These are phyloP conservation scores for Globisporangium spiculum DNA, from an alignment of 352 stramenopile species.

Conservation along the genomic window DNA sequence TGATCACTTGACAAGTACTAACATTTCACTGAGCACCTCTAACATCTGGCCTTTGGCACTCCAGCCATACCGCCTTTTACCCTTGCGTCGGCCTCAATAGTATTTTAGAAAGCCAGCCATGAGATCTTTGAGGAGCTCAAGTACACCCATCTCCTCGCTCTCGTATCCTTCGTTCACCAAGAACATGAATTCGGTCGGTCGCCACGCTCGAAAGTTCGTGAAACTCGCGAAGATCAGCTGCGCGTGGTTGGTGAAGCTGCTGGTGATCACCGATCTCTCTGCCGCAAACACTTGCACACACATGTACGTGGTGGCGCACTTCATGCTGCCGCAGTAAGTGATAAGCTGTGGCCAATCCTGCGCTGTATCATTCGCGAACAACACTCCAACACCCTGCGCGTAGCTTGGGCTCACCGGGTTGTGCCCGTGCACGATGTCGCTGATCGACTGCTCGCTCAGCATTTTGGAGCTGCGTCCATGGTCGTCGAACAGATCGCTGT, in stretches of 20 bases:
- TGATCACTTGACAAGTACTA: no score
- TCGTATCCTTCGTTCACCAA: neutral
- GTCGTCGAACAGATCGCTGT: conserved; percentile 46
- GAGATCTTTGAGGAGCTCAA: conserved; percentile 1
- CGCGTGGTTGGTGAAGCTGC: conserved; percentile 39
- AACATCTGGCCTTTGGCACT: no score
- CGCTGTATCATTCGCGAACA: conserved; percentile 20
- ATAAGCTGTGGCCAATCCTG: conserved; percentile 32
- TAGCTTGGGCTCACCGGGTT: conserved; percentile 35
- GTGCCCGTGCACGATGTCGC: conserved; percentile 34
- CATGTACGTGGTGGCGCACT: conserved; percentile 51
- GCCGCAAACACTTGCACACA: conserved; percentile 30
- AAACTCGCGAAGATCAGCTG: conserved; percentile 33
- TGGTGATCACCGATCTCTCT: conserved; percentile 32
- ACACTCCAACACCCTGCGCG: conserved; percentile 41
- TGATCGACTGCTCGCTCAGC: conserved; percentile 34
- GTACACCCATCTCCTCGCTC: neutral
- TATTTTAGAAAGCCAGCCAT: neutral
- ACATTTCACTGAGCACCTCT: no score
- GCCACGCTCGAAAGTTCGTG: conserved; percentile 31
- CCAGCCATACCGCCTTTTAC: no score
- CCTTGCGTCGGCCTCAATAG: neutral
- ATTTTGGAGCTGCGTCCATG: conserved; percentile 40
- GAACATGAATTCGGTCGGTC: conserved; percentile 15
- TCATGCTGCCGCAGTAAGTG: conserved; percentile 42